Base-by-base conservation (phyloP, 2,329 filamentous ascomycete genomes). In the Dactylellina leptospora region DNA sequence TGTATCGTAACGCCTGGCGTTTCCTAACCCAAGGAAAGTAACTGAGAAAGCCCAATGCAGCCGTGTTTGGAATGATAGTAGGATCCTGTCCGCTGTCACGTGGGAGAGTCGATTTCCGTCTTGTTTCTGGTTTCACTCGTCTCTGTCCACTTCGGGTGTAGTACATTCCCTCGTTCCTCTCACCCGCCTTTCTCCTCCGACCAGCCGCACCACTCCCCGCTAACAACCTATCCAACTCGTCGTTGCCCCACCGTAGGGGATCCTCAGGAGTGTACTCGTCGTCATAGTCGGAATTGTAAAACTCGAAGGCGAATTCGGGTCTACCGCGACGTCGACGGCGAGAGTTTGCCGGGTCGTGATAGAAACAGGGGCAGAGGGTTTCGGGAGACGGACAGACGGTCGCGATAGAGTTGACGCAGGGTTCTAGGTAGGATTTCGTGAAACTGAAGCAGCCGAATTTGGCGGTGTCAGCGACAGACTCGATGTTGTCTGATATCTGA, bases 401-500 rank as follows among this genome's bases (percentile, higher is more conserved):
- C 22, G 81, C 82, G 44, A 89, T 76, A 5, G 84, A 82, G 3
- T 81, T 78, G 36, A 89, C 79, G 77, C 87, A 89, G 0, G 87
- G 87, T 50, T 81, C 79, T 71, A 90, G 79, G 78, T 88, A 89
- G 73, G 83, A 81, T 75, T 88, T 85, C 8, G 84, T 83, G 78
- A 89, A 88, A 75, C 84, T 83, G 79, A 87, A 90, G 76, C 89
- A 82, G 72, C 84, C 84, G 74, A 85, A 85, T 77, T 88, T 87
- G 55, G 87, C 86, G 13, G 84, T 82, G 77, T 89, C 86, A 76
- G 88, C 88, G 62, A 87, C 87, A 44, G 85, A 84, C 78, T 90
- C 87, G 79, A 90, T 81, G 76, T 87, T 88, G 73, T 87, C 84
- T 36, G 85, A 85, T 79, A 90, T 83, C 76, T 88, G 86, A 77